Base-by-base conservation (phyloP, 257 asterid genomes). In the Fraxinus americana region DNA sequence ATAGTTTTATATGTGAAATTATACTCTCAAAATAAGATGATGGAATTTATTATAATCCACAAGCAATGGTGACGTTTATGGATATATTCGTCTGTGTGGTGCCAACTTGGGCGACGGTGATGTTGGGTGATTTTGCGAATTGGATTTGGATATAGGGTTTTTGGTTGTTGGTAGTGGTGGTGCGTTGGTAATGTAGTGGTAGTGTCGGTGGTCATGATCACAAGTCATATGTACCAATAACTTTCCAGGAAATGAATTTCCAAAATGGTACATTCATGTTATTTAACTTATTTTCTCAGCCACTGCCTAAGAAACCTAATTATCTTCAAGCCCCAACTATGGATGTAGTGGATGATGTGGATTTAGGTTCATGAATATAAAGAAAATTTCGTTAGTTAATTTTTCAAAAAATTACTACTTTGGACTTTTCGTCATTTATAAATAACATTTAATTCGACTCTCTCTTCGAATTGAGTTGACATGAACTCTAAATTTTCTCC, bases 261-360 rank as follows among this genome's bases (percentile, higher is more conserved):
- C 66, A 16, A 23, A 41, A 45, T 5, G n/a, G 34, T 29, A 16
- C 41, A 38, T 59, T 77, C 11, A 50, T 71, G 74, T 75, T 71
- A 69, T 41, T 16, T 19, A 29, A 29, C 30, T 29, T 29, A 29
- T 29, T 29, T 29, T 54, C 59, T 7, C 45, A 5, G 69, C 41
- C 81, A 50, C 81, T 61, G 66, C 75, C 34, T 77, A 80, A 79
- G 77, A 71, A 61, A 23, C 57, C 45, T 59, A 12, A 25, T 61
- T 71, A 61, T 74, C 63, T 72, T 39, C 41, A 61, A 61, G 17
- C 13, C 67, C 34, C 32, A 2, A 59, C 27, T 57, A 57, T 7
- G 67, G 34, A 34, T 61, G 3, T 23, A 23, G 67, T 61, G 67
- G 67, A 61, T 9, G 67, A 61, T 9, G 67, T 61, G 34, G 67